Evolutionary conservation across 2,329 filamentous ascomycete genomes (phyloP), one percentile per base, ranked within the genome.

Genomic region (Verticillium isaacii): DNA sequence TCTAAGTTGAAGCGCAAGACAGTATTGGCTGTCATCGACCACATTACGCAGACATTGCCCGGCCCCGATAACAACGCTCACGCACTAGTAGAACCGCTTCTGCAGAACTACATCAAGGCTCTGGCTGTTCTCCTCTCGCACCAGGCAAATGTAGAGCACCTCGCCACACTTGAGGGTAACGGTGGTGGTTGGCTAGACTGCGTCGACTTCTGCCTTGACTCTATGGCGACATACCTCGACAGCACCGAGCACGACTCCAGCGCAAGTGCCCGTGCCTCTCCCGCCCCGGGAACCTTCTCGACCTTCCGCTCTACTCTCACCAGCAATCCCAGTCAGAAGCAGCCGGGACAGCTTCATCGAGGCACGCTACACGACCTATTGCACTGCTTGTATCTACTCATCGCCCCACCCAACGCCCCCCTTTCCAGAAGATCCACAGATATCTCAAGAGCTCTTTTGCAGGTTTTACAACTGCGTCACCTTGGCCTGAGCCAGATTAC

Each of bases 61-160:
- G 83, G 80, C 0, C 75, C 77, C 3, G 84, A 87, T 60, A 86
- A 86, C 15, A 82, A 80, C 4, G 84, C 87, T 60, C 86, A 86
- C 17, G 82, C 80, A 2, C 85, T 89, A 60, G 87, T 92, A 65
- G 82, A 87, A 62, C 88, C 90, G 14, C 80, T 99, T 5, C 77
- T 88, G 29, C 82, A 87, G 57, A 87, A 95, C 70, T 96, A 97
- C 72, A 82, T 91, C 66, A 96, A 91, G 77, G 85, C 88, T 23
- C 77, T 99, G 66, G 80, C 84, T 5, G 81, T 84, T 32, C 75
- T 97, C 3, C 82, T 98, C 19, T 85, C 87, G 52, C 85, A 90
- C 68, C 85, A 87, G 56, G 84, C 91, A 19, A 92, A 96, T 72
- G 87, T 90, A 32, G 96, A 98, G 74, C 88, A 93, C 68, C 80